A percentile compares a stretch with the other conserved stretches of the same genome.
phyloP scores from a whole-genome alignment of 257 asterid species.

The Prunella vulgaris region DNA sequence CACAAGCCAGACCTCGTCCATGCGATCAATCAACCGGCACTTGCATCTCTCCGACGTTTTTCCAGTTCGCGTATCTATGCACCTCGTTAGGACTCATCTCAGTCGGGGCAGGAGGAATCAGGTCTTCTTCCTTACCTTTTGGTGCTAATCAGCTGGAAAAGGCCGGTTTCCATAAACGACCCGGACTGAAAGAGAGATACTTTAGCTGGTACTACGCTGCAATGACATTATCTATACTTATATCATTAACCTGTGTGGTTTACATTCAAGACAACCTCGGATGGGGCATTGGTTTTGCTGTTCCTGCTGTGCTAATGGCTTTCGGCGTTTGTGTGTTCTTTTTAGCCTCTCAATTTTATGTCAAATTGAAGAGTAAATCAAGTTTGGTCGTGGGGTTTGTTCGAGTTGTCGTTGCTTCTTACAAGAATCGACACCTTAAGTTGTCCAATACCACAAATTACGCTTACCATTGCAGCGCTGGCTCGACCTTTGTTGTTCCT shows the following conservation, averaged over 20 bases:
- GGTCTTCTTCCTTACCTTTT: conserved; percentile 61
- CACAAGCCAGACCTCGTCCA: conserved; percentile 55
- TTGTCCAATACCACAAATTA: conserved; percentile 14
- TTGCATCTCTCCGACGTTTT: conserved; percentile 36
- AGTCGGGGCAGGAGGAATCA: conserved; percentile 63
- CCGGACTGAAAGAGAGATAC: conserved; percentile 33
- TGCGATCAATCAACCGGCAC: conserved; percentile 29
- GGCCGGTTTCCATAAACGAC: conserved; percentile 18
- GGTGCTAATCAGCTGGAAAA: conserved; percentile 60
- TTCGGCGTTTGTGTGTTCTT: conserved; percentile 36
- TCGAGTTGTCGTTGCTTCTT: conserved; percentile 59
- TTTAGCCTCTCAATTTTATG: conserved; percentile 49
- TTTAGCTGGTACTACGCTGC: conserved; percentile 68
- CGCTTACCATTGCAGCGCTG: conserved; percentile 35
- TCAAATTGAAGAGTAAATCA: conserved; percentile 37
- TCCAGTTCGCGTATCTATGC: conserved; percentile 42
- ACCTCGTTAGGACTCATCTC: conserved; percentile 54
- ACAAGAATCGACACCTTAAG: conserved; percentile 35
- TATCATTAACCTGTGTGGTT: conserved; percentile 53
- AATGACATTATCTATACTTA: conserved; percentile 31
- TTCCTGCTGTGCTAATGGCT: conserved; percentile 44
- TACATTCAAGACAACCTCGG: conserved; percentile 72
- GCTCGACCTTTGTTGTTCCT: conserved; percentile 37
- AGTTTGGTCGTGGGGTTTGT: conserved; percentile 40
- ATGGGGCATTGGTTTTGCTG: conserved; percentile 70